A percentile compares a stretch with the other conserved stretches of the same genome.
phyloP scores from a whole-genome alignment of 192 early-diverging fungal species.

The Coemansia sp. region DNA sequence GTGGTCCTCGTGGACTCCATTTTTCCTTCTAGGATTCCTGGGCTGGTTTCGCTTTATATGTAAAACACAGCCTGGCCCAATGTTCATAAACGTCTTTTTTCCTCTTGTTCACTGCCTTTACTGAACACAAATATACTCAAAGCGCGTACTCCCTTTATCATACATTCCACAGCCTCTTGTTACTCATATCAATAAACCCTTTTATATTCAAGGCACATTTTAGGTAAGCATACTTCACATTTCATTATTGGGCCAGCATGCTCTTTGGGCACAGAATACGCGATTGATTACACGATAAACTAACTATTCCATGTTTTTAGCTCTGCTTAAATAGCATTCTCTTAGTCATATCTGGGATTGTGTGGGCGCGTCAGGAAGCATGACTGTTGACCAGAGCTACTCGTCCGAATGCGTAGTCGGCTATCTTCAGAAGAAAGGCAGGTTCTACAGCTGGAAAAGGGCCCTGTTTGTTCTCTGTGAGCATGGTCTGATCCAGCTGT shows the following conservation, averaged over 20 bases:
- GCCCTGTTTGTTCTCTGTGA: conserved; percentile 28
- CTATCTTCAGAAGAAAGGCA: conserved; percentile 41
- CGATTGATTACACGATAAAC: too few relatives aligned
- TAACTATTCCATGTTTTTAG: neutral
- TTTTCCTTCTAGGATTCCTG: neutral
- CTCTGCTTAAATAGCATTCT: neutral
- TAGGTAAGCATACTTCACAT: neutral
- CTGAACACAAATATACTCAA: neutral
- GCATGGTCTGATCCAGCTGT: conserved; percentile 22
- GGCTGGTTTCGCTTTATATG: conserved; percentile 1
- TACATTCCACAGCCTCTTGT: neutral
- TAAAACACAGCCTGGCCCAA: conserved; percentile 3
- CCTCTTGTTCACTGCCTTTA: neutral
- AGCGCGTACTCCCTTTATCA: neutral
- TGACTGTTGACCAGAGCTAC: neutral
- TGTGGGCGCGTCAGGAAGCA: neutral
- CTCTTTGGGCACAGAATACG: too few relatives aligned
- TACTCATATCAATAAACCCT: neutral
- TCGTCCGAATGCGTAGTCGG: conserved; percentile 18
- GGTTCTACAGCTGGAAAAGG: conserved; percentile 51
- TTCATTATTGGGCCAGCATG: too few relatives aligned
- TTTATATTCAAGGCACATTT: neutral
- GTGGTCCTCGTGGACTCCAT: neutral
- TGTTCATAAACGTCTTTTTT: conserved; percentile 1
- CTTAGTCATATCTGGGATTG: neutral